A percentile compares a stretch with the other conserved stretches of the same genome.
Evolutionary conservation across 2,329 filamentous ascomycete species (phyloP).

Genomic region (Aureobasidium subglaciale): DNA sequence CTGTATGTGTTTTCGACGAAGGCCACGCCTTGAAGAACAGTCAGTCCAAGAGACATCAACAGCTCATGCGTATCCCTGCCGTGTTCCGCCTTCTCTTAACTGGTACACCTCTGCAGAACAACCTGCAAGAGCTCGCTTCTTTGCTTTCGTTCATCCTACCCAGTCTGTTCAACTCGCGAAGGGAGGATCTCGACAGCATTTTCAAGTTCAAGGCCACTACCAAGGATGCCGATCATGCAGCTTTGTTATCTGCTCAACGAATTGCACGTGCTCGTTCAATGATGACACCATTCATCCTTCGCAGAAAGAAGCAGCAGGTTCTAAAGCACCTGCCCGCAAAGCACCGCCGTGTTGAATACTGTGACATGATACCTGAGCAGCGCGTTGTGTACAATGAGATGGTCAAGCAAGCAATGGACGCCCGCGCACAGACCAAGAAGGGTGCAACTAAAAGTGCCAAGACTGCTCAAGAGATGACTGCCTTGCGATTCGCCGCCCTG

Average conservation of each 20-base stretch:
- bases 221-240: slow-evolving; percentile 66
- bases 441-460: slow-evolving; percentile 6
- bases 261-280: slow-evolving; percentile 84
- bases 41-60: slow-evolving; percentile 71
- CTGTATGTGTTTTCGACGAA: slow-evolving; percentile 77
- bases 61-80: slow-evolving; percentile 68
- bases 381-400: slow-evolving; percentile 64
- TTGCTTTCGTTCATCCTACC: slow-evolving; percentile 94
- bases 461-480: slow-evolving; percentile 56
- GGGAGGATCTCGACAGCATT: slow-evolving; percentile 73
- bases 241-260: slow-evolving; percentile 77
- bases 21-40: slow-evolving; percentile 90
- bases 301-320: slow-evolving; percentile 88
- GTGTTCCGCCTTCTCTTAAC: slow-evolving; percentile 81
- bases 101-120: slow-evolving; percentile 91
- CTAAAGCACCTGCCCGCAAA: slow-evolving; percentile 76
- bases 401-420: slow-evolving; percentile 55
- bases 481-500: slow-evolving; percentile 83
- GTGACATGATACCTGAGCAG: slow-evolving; percentile 69
- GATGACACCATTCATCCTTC: slow-evolving; percentile 88
- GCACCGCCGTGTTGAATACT: slow-evolving; percentile 68
- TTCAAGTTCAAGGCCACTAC: slow-evolving; percentile 90
- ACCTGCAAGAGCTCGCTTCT: slow-evolving; percentile 83
- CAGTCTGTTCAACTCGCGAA: slow-evolving; percentile 61
- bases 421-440: slow-evolving; percentile 14